Base-by-base conservation (phyloP, 352 stramenopile genomes). In the Phytophthora boehmeriae region DNA sequence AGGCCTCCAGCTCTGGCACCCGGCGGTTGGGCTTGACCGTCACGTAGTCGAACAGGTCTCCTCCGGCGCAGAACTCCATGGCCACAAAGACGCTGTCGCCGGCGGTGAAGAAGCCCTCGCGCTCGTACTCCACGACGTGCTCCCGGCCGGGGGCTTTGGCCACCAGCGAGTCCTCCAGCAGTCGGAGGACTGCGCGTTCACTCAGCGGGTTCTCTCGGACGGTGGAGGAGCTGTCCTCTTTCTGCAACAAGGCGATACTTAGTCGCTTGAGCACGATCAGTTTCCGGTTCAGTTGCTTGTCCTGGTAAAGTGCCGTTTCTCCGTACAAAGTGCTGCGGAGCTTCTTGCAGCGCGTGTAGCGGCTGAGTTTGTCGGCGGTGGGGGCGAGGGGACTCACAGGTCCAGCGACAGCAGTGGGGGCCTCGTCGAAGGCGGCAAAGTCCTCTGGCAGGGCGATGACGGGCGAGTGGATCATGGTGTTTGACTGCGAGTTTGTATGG, bases 1-100 rank as follows among this genome's bases (percentile, higher is more conserved):
- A 67, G 9, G 75, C 75, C 39, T 83, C 73, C 1, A 38, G 55
- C 63, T 86, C 73, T 10, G 39, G 36, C 14, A 89, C 32, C 2
- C 63, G 60, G 11, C 61, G 55, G 4, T 64, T 46, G 2, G 71
- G 73, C 47, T 78, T 61, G 11, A 45, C 19, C 36, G 74, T 70
- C 47, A 86, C 59, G 59, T 76, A 71, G 41, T 80, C 71, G 65
- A 78, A 86, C 22, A 92, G 71, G 54, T 90, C 80, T 20, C 80
- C 80, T n/a, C 74, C 72, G 1, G 51, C 59, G 49, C 83, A 90
- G 58, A 86, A 89, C 42, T 92, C 79, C 71, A 89, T 89, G 17
- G 76, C 77, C 5, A 89, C 68, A 52, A 76, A 86, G 14, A 82
- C 54, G 34, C 68, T 69, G 44, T 79, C 72, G 17, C 69, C 62